These are phyloP conservation scores for Turritis glabra DNA, from an alignment of 345 rosid species.

Conservation along the genomic window DNA sequence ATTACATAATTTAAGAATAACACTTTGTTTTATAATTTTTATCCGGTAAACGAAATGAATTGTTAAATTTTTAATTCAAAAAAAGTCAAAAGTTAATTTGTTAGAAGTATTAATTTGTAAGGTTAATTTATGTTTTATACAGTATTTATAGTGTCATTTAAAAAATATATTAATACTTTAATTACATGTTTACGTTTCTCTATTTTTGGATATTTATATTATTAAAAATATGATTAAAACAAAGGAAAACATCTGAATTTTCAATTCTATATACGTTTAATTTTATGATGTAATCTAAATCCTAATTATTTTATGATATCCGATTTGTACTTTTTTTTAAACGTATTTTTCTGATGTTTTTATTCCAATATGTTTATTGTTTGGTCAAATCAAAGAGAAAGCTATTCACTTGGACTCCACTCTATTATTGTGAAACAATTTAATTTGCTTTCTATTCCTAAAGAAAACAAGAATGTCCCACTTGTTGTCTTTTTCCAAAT, in stretches of 20 bases:
- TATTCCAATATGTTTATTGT: slow-evolving; percentile 19
- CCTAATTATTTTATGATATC: too few relatives aligned
- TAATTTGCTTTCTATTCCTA: slow-evolving; percentile 38
- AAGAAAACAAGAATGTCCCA: slow-evolving; percentile 58
- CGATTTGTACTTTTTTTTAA: too few relatives aligned
- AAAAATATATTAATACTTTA: neutral
- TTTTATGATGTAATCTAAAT: neutral
- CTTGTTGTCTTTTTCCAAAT: slow-evolving; percentile 50
- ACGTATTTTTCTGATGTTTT: neutral
- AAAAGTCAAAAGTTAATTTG: too few relatives aligned
- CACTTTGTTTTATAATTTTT: too few relatives aligned
- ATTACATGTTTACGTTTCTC: neutral
- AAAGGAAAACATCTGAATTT: too few relatives aligned
- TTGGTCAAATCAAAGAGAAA: slow-evolving; percentile 31
- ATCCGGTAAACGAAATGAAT: too few relatives aligned
- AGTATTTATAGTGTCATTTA: neutral
- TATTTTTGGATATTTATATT: neutral
- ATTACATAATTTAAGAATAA: too few relatives aligned
- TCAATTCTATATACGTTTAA: too few relatives aligned
- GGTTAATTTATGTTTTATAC: neutral
- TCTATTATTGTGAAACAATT: slow-evolving; percentile 62
- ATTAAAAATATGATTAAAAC: too few relatives aligned
- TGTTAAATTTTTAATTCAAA: too few relatives aligned
- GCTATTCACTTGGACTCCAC: slow-evolving; percentile 45
- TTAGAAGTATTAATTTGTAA: too few relatives aligned